A percentile compares a stretch with the other conserved stretches of the same genome.
phyloP scores from a whole-genome alignment of 2,329 filamentous ascomycete genomes.

The Lizonia empirigonia region DNA sequence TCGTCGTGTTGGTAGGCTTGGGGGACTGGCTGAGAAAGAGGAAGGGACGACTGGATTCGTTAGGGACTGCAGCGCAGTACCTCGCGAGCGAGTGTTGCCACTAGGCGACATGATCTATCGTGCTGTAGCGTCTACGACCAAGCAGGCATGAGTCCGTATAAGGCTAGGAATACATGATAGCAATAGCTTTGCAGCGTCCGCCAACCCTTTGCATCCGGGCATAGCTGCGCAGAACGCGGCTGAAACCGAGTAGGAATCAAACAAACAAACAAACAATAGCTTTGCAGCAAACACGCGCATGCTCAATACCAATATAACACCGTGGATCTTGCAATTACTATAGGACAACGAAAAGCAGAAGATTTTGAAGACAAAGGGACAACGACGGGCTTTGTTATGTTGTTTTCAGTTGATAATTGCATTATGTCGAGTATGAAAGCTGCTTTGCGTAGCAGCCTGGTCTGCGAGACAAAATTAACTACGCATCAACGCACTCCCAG shows the following conservation, averaged over 20 bases:
- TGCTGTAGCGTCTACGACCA: too few relatives aligned
- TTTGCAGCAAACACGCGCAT: too few relatives aligned
- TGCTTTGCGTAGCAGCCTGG: background rate
- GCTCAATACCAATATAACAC: too few relatives aligned
- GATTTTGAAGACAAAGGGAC: background rate
- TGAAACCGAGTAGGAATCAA: too few relatives aligned
- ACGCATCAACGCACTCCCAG: slow-evolving; percentile 41
- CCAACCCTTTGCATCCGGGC: too few relatives aligned
- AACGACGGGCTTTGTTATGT: background rate
- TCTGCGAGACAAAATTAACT: background rate
- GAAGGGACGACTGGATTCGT: background rate
- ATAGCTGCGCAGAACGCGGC: too few relatives aligned
- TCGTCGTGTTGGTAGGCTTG: background rate
- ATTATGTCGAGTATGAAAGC: background rate
- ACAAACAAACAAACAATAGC: too few relatives aligned
- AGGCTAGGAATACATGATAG: too few relatives aligned
- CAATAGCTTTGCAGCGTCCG: too few relatives aligned
- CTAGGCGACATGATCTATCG: background rate
- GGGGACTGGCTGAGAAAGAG: background rate
- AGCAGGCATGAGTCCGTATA: too few relatives aligned
- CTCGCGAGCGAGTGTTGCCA: background rate
- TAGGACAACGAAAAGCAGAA: too few relatives aligned
- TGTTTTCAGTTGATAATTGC: background rate
- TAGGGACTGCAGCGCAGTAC: background rate
- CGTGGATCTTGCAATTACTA: too few relatives aligned